Evolutionary conservation across 306 rosid genomes (phyloP).

Genomic region (Dryas drummondii): DNA sequence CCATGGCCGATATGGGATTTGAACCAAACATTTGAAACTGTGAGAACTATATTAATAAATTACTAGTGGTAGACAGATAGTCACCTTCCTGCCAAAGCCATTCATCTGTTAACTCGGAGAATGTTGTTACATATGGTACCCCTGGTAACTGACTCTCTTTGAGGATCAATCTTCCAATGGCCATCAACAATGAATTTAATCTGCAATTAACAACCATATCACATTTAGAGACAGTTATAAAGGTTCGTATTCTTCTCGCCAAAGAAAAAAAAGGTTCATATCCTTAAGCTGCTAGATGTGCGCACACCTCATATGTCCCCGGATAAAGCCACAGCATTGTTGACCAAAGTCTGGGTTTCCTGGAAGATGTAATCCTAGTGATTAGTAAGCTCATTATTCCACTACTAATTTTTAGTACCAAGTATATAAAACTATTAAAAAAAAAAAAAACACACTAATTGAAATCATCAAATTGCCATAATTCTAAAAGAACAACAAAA

Average conservation of each 20-base stretch:
- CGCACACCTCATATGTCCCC: conserved; percentile 87
- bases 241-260: not conserved
- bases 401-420: not conserved
- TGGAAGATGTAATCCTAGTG: conserved; percentile 30
- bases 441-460: not conserved
- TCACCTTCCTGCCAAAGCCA: conserved; percentile 23
- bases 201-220: conserved; percentile 43
- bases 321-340: conserved; percentile 89
- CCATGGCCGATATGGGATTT: not conserved
- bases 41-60: conserved; percentile 9
- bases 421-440: not conserved
- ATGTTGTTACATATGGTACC: conserved; percentile 79
- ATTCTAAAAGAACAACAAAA: not conserved
- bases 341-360: conserved; percentile 71
- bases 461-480: not conserved
- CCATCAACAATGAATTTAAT: conserved; percentile 93
- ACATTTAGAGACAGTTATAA: not conserved
- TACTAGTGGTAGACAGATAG: conserved; percentile 30
- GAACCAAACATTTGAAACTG: conserved; percentile 2
- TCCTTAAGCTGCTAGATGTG: conserved; percentile 28
- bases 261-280: not conserved
- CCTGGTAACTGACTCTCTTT: conserved; percentile 52
- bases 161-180: conserved; percentile 73
- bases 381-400: conserved; percentile 31
- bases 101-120: conserved; percentile 60